Evolutionary conservation across 805 yeast genomes (phyloP).

Genomic region (Suhomyces pyralidae): DNA sequence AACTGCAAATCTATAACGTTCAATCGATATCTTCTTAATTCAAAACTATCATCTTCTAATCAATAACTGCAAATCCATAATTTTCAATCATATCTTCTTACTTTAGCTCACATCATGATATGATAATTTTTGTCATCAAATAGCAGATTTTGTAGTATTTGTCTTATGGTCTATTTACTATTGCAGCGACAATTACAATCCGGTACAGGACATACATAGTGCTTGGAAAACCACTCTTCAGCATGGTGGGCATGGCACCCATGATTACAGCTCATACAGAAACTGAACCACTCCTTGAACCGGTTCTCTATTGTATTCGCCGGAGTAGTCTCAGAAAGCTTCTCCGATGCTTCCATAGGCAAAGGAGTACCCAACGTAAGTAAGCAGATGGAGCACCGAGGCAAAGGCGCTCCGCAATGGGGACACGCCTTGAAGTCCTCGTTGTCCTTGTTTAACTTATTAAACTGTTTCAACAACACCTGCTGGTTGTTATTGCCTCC

Average conservation of each 20-base stretch:
- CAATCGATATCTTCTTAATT: too few relatives aligned
- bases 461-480: slow-evolving; percentile 34
- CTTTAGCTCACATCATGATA: too few relatives aligned
- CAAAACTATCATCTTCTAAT: too few relatives aligned
- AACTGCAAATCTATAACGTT: too few relatives aligned
- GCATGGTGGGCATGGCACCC: slow-evolving; percentile 96
- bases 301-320: slow-evolving; percentile 33
- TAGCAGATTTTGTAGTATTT: too few relatives aligned
- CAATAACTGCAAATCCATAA: too few relatives aligned
- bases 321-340: slow-evolving; percentile 13
- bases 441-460: slow-evolving; percentile 20
- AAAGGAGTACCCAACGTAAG: slow-evolving; percentile 70
- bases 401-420: slow-evolving; percentile 82
- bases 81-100: too few relatives aligned
- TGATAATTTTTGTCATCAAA: too few relatives aligned
- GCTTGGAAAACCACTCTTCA: slow-evolving; percentile 90
- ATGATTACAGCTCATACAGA: slow-evolving; percentile 87
- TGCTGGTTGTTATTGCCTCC: slow-evolving; percentile 11
- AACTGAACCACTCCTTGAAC: slow-evolving; percentile 83
- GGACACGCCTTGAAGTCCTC: slow-evolving; percentile 53
- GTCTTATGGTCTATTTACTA: too few relatives aligned
- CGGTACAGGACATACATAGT: slow-evolving; percentile 89
- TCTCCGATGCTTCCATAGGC: slow-evolving; percentile 40
- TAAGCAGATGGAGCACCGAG: slow-evolving; percentile 87
- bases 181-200: slow-evolving; percentile 86